Percentiles rank a stretch among this genome's conserved stretches.
Evolutionary conservation across 2,329 filamentous ascomycete species (phyloP).

Genomic region (Mycosphaerella arachidis): DNA sequence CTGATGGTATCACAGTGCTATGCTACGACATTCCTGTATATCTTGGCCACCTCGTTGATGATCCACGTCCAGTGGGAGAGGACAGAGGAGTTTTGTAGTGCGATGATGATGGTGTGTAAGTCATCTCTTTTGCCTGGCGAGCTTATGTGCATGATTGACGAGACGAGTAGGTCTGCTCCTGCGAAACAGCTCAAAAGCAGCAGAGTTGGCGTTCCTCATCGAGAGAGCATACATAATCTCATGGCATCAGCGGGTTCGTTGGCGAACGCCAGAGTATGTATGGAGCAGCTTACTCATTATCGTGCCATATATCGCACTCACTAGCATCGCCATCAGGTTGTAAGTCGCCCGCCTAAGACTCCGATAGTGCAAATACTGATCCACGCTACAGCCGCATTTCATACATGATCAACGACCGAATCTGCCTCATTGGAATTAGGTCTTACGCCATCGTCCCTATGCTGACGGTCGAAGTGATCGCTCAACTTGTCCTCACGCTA

Average conservation of each 20-base stretch:
- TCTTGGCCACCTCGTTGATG: slow-evolving; percentile 4
- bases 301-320: slow-evolving; percentile 4
- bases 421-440: slow-evolving; percentile 9
- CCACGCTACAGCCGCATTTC: slow-evolving; percentile 2
- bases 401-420: not conserved
- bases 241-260: slow-evolving; percentile 4
- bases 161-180: slow-evolving; percentile 1
- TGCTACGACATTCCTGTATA: slow-evolving; percentile 3
- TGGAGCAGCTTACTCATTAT: slow-evolving; percentile 6
- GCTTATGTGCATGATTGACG: no score
- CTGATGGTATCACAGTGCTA: slow-evolving; percentile 6
- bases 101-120: slow-evolving; percentile 9
- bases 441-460: slow-evolving; percentile 2
- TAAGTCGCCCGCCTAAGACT: not conserved
- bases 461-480: slow-evolving; percentile 5
- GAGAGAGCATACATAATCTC: slow-evolving; percentile 14
- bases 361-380: not conserved
- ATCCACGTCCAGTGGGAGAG: slow-evolving; percentile 1
- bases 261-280: slow-evolving; percentile 6
- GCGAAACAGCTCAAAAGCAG: slow-evolving; percentile 7
- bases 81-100: slow-evolving; percentile 4
- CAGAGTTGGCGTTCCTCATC: slow-evolving; percentile 9
- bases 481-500: slow-evolving; percentile 4
- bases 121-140: not conserved
- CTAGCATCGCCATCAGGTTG: slow-evolving; percentile 2